Evolutionary conservation across 1,284 basidiomycete species (phyloP), one percentile per base, ranked within the genome.

Genomic region (Blastosporella zonata): DNA sequence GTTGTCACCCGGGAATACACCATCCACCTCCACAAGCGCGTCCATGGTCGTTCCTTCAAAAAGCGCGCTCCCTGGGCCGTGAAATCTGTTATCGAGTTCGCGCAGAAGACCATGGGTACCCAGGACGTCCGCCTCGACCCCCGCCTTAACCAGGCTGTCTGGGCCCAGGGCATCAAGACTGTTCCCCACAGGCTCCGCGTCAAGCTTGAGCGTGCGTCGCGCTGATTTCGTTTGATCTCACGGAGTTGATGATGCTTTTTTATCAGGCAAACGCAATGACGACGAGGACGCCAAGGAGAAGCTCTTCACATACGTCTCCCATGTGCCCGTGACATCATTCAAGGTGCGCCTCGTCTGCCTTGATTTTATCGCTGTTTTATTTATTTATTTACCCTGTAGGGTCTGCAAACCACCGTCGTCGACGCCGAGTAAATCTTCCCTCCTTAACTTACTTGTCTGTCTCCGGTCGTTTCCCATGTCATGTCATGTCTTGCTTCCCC

Each of bases 281-380:
- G 93, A 95, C 63, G 93, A 97, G 77, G 89, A 87, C 62, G 93
- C 93, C 55, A 96, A 95, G 78, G 94, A 97, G 79, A 97, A 96
- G 78, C 85, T 97, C 51, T 97, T 79, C 81, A 95, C 93, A 44
- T 90, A 93, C 67, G 94, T 90, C 55, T 82, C 82, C 54, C 81
- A 89, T 65, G 86, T 97, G 56, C 77, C 81, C 43, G 89, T 91
- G 46, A 70, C 77, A 39, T 78, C 87, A 46, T 94, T 93, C 87
- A 94, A 95, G 87, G 91, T 84, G 51, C 50, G 81, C 17, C 15
- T 4, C 8, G 5, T 17, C 13, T 18, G 1, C 43, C 22, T 15
- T 13, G 34, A 25, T 38, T 18, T 17, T 3, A 36, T 22, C 25
- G 15, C 2, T 13, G 3, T 34, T 34, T 10, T 17, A 9, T 6